phyloP scores from a whole-genome alignment of 192 early-diverging fungal species.

The Mycoemilia scoparia region DNA sequence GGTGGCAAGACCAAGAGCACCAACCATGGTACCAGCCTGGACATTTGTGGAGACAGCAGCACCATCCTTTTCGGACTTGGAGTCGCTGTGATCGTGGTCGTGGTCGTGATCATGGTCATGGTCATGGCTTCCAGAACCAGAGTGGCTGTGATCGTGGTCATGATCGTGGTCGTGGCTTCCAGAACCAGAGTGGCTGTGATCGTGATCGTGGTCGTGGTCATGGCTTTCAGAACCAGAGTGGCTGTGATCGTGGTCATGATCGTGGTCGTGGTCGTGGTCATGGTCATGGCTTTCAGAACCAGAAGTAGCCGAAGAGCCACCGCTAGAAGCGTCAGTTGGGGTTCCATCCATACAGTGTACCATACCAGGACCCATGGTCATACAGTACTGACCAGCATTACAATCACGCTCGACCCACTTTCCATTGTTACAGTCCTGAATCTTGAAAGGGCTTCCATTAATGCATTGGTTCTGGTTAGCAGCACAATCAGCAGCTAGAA shows the following conservation, averaged over 20 bases:
- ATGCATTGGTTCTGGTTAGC: slow-evolving; percentile 6
- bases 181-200: slow-evolving; percentile 1
- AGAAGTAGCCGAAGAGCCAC: neutral
- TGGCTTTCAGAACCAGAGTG: neutral
- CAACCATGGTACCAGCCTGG: slow-evolving; percentile 3
- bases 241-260: slow-evolving; percentile 1
- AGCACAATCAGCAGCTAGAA: no score
- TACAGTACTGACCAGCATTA: slow-evolving; percentile 11
- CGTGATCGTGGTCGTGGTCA: slow-evolving; percentile 2
- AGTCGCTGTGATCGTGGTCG: neutral
- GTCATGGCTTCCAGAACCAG: neutral
- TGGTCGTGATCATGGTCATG: neutral
- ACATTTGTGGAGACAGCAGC: slow-evolving; percentile 1
- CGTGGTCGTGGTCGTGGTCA: slow-evolving; percentile 3
- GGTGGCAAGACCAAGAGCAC: slow-evolving; percentile 6
- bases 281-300: no score
- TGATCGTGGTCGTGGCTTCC: neutral
- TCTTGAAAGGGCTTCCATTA: slow-evolving; percentile 4
- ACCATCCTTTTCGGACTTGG: neutral
- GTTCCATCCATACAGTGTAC: slow-evolving; percentile 19
- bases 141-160: neutral
- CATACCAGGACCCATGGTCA: slow-evolving; percentile 24
- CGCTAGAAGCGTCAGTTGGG: neutral
- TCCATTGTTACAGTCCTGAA: slow-evolving; percentile 9
- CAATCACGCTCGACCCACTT: slow-evolving; percentile 11